phyloP scores from a whole-genome alignment of 2,329 filamentous ascomycete species.

The Diplodia corticola region DNA sequence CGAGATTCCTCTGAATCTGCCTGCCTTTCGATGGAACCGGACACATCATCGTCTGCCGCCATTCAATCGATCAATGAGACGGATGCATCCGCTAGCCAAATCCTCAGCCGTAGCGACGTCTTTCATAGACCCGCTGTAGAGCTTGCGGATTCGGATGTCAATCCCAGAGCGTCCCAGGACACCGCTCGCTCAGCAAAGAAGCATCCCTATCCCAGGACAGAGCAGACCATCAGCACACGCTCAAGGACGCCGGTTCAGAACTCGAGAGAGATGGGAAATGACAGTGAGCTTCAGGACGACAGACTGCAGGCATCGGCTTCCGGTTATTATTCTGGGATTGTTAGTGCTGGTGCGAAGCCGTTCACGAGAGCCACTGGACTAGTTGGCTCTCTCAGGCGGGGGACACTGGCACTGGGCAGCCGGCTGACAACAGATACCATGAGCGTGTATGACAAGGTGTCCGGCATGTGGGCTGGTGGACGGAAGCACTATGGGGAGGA shows the following conservation, averaged over 20 bases:
- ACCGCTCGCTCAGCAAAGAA: conserved; percentile 37
- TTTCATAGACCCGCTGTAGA: conserved; percentile 72
- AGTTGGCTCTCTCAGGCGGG: conserved; percentile 77
- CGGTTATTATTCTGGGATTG: conserved; percentile 50
- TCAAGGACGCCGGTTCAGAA: conserved; percentile 12
- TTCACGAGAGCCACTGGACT: conserved; percentile 80
- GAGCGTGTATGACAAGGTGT: conserved; percentile 95
- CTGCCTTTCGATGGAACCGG: conserved; percentile 32
- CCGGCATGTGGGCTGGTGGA: conserved; percentile 93
- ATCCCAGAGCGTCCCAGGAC: conserved; percentile 34
- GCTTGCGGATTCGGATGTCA: conserved; percentile 26
- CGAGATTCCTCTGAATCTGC: conserved; percentile 52
- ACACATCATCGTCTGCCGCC: conserved; percentile 69
- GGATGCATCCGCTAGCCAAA: conserved; percentile 85
- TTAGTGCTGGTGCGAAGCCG: conserved; percentile 69
- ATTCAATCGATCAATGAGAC: conserved; percentile 65
- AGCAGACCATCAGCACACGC: conserved; percentile 10
- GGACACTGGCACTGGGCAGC: conserved; percentile 77
- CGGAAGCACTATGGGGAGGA: conserved; percentile 83
- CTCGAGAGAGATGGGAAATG: background rate
- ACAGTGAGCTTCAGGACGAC: conserved; percentile 17
- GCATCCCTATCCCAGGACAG: conserved; percentile 7
- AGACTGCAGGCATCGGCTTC: conserved; percentile 15
- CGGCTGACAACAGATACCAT: conserved; percentile 87
- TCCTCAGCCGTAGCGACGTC: conserved; percentile 81